Percentiles rank a stretch among this genome's conserved stretches.
Evolutionary conservation across 257 asterid genomes (phyloP).

Genomic region (Oldenlandia corymbosa): DNA sequence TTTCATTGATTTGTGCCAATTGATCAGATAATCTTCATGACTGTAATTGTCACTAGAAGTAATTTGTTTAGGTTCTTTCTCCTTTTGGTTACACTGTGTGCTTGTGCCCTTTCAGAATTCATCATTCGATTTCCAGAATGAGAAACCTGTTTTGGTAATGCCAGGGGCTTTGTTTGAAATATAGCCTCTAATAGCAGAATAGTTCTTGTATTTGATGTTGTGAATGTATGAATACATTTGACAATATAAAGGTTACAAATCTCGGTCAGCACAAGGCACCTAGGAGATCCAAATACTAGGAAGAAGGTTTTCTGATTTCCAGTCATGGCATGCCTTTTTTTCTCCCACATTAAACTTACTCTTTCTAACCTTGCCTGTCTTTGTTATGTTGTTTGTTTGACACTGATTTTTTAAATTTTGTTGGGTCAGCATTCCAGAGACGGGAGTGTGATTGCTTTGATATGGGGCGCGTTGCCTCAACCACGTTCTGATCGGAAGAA

Average conservation of each 20-base stretch:
- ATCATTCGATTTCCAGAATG: no score
- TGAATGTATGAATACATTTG: no score
- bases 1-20: not conserved
- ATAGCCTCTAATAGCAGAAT: no score
- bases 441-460: constrained; percentile 70
- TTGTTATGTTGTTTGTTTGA: not conserved
- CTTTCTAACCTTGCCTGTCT: not conserved
- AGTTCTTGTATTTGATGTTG: no score
- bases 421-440: constrained; percentile 58
- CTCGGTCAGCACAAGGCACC: not conserved
- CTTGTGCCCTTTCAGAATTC: no score
- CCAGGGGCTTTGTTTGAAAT: no score
- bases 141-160: no score
- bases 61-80: not conserved
- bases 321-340: not conserved
- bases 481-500: constrained; percentile 93
- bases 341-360: not conserved
- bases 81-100: not conserved
- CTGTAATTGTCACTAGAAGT: no score
- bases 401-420: constrained; percentile 14
- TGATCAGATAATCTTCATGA: not conserved
- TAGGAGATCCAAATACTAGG: not conserved
- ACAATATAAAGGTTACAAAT: not conserved
- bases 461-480: constrained; percentile 98
- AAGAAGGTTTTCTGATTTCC: not conserved